Conservation (phyloP, 495 filamentous ascomycete species). For the Tuber aestivum region DNA sequence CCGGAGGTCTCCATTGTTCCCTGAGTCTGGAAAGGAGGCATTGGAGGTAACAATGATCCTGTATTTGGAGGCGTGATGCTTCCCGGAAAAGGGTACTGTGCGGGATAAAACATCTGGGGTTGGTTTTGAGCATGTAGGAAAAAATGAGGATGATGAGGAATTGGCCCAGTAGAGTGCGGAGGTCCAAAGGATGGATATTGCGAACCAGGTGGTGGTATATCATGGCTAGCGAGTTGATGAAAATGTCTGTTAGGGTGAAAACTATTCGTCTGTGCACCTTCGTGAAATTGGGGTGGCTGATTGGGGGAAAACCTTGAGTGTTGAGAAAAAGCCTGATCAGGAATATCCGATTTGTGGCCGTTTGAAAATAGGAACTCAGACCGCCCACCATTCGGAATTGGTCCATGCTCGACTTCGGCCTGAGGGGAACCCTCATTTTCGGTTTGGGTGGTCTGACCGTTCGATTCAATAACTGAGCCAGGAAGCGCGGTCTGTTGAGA, state of each 20-base stretch:
- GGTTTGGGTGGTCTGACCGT: not conserved
- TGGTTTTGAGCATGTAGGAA: conserved; percentile 17
- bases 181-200: conserved; percentile 27
- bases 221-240: conserved; percentile 17
- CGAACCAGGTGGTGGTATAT: conserved; percentile 15
- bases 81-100: conserved; percentile 21
- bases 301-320: conserved; percentile 30
- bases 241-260: conserved; percentile 30
- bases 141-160: conserved; percentile 19
- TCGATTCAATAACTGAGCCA: not conserved
- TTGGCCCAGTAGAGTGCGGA: conserved; percentile 15
- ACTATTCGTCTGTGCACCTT: conserved; percentile 22
- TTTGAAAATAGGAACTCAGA: not conserved
- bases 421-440: not conserved
- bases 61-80: conserved; percentile 40
- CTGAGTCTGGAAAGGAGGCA: conserved; percentile 31
- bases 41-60: conserved; percentile 29
- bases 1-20: conserved; percentile 22
- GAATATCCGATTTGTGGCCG: not conserved
- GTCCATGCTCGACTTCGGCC: not conserved
- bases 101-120: conserved; percentile 14
- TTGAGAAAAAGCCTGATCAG: conserved; percentile 7
- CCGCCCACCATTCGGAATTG: not conserved
- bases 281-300: conserved; percentile 28
- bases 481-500: not conserved